These are phyloP conservation scores for Verruconis gallopava DNA, from an alignment of 2,329 filamentous ascomycete species.

Conservation along the genomic window DNA sequence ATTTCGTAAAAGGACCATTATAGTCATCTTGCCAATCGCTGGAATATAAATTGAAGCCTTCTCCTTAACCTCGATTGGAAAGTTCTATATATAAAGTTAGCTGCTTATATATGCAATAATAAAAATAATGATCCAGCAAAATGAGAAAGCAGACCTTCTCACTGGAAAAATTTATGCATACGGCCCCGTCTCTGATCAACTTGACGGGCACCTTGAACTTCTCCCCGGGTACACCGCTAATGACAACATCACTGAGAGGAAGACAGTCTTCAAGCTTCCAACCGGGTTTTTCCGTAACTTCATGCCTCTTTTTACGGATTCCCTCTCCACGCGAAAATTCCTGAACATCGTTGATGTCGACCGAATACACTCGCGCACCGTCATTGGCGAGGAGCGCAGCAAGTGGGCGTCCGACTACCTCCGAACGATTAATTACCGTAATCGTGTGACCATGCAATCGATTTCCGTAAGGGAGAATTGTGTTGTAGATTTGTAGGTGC, in stretches of 20 bases:
- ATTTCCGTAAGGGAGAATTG: conserved; percentile 84
- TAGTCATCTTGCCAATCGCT: conserved; percentile 94
- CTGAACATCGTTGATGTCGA: conserved; percentile 85
- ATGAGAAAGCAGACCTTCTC: conserved; percentile 47
- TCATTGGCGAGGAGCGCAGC: conserved; percentile 92
- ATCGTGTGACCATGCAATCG: conserved; percentile 86
- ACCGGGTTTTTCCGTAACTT: conserved; percentile 70
- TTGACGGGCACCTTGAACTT: conserved; percentile 80
- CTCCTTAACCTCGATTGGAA: conserved; percentile 79
- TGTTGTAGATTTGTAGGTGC: conserved; percentile 92
- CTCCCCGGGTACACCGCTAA: conserved; percentile 80
- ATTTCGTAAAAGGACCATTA: conserved; percentile 80
- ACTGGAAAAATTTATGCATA: conserved; percentile 98
- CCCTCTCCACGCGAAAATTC: conserved; percentile 83
- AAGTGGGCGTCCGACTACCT: conserved; percentile 87
- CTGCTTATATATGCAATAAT: no score
- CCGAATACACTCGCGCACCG: conserved; percentile 86
- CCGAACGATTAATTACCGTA: conserved; percentile 89
- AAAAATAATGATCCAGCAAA: no score
- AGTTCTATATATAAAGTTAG: conserved; percentile 46
- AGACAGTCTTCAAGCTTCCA: conserved; percentile 71
- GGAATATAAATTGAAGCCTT: conserved; percentile 95
- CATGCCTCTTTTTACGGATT: conserved; percentile 72
- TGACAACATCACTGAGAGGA: conserved; percentile 83
- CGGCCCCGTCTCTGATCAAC: conserved; percentile 73